Percentiles rank a stretch among this genome's conserved stretches.
phyloP scores from a whole-genome alignment of 345 rosid genomes.

The Viola odorata region DNA sequence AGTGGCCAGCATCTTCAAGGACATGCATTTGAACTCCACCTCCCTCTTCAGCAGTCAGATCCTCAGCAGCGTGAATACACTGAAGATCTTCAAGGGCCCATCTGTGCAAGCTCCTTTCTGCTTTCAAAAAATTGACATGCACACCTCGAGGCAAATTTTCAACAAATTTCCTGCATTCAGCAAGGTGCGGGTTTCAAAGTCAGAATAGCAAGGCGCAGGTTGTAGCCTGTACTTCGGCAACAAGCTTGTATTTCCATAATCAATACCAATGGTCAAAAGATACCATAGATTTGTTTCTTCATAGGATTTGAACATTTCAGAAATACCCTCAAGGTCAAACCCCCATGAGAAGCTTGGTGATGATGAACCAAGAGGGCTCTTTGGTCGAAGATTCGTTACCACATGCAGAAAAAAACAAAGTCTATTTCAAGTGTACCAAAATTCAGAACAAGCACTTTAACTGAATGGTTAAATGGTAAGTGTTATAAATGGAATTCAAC shows the following conservation, averaged over 20 bases:
- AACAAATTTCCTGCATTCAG: constrained; percentile 62
- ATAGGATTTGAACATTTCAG: constrained; percentile 71
- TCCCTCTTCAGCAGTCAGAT: constrained; percentile 78
- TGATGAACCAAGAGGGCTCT: constrained; percentile 22
- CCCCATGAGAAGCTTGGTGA: constrained; percentile 74
- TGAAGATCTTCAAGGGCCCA: constrained; percentile 95
- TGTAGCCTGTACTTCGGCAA: no score
- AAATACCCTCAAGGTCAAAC: constrained; percentile 74
- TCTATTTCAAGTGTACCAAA: background rate
- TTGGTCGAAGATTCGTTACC: constrained; percentile 67
- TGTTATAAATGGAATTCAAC: background rate
- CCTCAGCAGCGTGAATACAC: constrained; percentile 88
- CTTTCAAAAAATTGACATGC: constrained; percentile 84
- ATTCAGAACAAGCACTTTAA: background rate
- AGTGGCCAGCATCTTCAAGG: constrained; percentile 94
- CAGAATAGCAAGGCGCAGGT: background rate
- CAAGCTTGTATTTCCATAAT: background rate
- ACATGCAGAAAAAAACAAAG: constrained; percentile 14
- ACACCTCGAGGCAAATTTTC: constrained; percentile 85
- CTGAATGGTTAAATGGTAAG: background rate
- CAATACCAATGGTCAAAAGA: background rate
- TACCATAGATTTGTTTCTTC: constrained; percentile 95
- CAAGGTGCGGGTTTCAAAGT: background rate
- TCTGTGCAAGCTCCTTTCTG: constrained; percentile 93
- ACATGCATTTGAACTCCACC: constrained; percentile 96